Base-by-base conservation (phyloP, 1,284 basidiomycete genomes). In the Anthracocystis setariae region DNA sequence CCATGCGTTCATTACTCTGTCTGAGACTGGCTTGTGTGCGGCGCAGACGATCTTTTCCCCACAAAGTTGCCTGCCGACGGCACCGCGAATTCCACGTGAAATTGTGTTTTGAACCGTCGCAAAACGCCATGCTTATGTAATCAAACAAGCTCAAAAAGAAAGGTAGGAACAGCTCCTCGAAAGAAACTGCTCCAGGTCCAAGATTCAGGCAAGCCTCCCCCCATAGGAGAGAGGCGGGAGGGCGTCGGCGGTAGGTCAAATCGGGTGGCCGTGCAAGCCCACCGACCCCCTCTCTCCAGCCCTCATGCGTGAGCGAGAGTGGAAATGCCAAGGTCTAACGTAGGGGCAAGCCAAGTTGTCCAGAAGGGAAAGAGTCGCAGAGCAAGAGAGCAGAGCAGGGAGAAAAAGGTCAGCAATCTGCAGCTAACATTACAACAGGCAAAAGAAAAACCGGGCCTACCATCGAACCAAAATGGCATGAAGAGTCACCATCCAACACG, bases 211-310 rank as follows among this genome's bases (percentile, higher is more conserved):
- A 72, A 57, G 64, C 69, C 64, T 67, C 63, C 69, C 64, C 55
- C 69, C 69, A 72, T 29, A 67, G 69, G 69, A 67, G 60, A 72
- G 59, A 72, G 64, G 69, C 69, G 69, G 64, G 69, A 72, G 64
- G 69, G 59, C 59, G 59, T 67, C 69, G 60, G 59, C 69, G 64
- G 69, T 72, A 64, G 64, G 69, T 54, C 69, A 72, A 72, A 72
- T 56, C 55, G 69, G 69, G 69, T 72, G 69, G 69, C 69, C 64
- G 69, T 72, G 69, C 69, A 72, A 72, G 69, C 69, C 69, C 69
- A 55, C 59, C 60, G 69, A 67, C 60, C 55, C 64, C 69, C 69
- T 67, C 69, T 72, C 69, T 67, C 69, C 69, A 72, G 60, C 64
- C 52, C 69, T 44, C 69, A 72, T 72, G 69, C 69, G 27, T 72